Conservation (phyloP, 129 eudicot genomes). For the Kitagawia praeruptora region DNA sequence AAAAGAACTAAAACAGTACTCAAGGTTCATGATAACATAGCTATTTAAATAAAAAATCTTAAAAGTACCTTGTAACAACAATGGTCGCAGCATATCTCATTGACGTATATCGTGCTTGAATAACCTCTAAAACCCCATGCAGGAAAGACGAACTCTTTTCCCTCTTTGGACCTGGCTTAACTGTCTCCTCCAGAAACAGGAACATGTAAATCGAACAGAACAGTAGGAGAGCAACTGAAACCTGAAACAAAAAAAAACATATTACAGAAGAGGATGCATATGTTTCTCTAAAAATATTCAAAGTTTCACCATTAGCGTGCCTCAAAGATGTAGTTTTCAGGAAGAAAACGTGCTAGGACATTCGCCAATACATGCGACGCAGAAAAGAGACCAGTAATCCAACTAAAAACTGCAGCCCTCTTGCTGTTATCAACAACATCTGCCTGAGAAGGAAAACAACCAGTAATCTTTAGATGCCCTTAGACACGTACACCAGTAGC, state of each 20-base stretch:
- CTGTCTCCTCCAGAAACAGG: constrained; percentile 66
- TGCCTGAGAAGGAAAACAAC: constrained; percentile 39
- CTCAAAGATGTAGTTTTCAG: constrained; percentile 61
- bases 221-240: constrained; percentile 67
- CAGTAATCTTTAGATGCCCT: neutral
- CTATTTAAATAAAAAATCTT: neutral
- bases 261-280: neutral
- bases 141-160: constrained; percentile 27
- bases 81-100: constrained; percentile 64
- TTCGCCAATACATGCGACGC: constrained; percentile 84
- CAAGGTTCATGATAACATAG: neutral
- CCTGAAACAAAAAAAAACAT: constrained; percentile 32
- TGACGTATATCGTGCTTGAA: constrained; percentile 53
- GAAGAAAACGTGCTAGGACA: constrained; percentile 82
- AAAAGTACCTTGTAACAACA: constrained; percentile 55
- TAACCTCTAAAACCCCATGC: constrained; percentile 31
- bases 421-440: constrained; percentile 63
- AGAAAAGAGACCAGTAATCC: constrained; percentile 91
- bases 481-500: constrained; percentile 2
- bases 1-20: neutral
- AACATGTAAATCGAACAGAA: constrained; percentile 70
- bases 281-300: neutral
- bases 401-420: constrained; percentile 74
- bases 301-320: constrained; percentile 26
- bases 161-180: constrained; percentile 28